Percentiles rank a stretch among this genome's conserved stretches.
Evolutionary conservation across 2,329 filamentous ascomycete species (phyloP).

Genomic region (Penicillium palitans): DNA sequence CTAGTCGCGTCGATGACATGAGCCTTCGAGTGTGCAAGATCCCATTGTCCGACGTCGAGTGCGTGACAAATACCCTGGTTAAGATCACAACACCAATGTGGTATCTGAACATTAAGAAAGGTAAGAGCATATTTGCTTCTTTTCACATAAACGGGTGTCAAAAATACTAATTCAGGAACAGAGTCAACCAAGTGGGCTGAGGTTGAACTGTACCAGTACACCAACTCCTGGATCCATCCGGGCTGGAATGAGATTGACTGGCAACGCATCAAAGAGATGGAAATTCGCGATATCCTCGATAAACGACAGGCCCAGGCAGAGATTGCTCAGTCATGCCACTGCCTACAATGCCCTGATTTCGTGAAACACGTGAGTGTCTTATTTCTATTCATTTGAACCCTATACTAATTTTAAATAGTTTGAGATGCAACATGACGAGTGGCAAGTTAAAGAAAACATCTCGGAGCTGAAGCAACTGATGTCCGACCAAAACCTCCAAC

Average conservation of each 20-base stretch:
- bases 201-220: slow-evolving; percentile 67
- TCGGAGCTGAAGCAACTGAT: slow-evolving; percentile 81
- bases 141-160: slow-evolving; percentile 4
- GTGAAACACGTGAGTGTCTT: slow-evolving; percentile 73
- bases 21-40: slow-evolving; percentile 68
- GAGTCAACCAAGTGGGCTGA: slow-evolving; percentile 62
- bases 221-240: slow-evolving; percentile 69
- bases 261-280: slow-evolving; percentile 76
- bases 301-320: slow-evolving; percentile 65
- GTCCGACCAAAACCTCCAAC: slow-evolving; percentile 93
- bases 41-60: slow-evolving; percentile 76
- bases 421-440: slow-evolving; percentile 94
- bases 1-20: slow-evolving; percentile 66
- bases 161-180: slow-evolving; percentile 22
- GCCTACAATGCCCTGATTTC: slow-evolving; percentile 72
- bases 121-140: slow-evolving; percentile 28
- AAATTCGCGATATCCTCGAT: slow-evolving; percentile 75
- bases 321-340: slow-evolving; percentile 64
- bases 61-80: slow-evolving; percentile 69
- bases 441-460: slow-evolving; percentile 94
- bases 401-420: slow-evolving; percentile 56
- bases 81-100: slow-evolving; percentile 52
- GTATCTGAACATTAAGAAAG: slow-evolving; percentile 53
- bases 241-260: slow-evolving; percentile 86
- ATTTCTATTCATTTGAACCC: not conserved